Percentiles rank a stretch among this genome's conserved stretches.
Evolutionary conservation across 495 filamentous ascomycete genomes (phyloP).

Genomic region (Neurospora sp.): DNA sequence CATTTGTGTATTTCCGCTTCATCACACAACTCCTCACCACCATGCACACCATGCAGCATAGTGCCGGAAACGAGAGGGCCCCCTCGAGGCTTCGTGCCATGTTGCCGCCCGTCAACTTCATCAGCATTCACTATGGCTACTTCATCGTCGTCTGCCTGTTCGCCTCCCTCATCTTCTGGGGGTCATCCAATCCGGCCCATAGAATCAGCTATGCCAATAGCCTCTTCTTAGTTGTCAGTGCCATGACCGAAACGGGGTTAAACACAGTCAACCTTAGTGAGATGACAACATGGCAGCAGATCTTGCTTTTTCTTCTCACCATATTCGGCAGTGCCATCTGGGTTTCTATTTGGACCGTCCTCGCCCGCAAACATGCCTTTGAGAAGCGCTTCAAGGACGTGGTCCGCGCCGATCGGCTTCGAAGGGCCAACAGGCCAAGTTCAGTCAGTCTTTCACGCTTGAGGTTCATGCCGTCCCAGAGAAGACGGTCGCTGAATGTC

Average conservation of each 20-base stretch:
- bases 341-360: constrained; percentile 52
- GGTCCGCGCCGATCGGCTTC: constrained; percentile 38
- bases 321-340: constrained; percentile 63
- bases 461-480: constrained; percentile 8
- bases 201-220: constrained; percentile 65
- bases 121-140: constrained; percentile 63
- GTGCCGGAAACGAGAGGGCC: not conserved
- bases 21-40: not conserved
- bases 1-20: not conserved
- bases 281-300: constrained; percentile 72
- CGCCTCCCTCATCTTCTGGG: constrained; percentile 64
- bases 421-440: constrained; percentile 8
- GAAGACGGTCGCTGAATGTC: constrained; percentile 1
- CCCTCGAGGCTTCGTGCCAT: not conserved
- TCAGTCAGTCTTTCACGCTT: constrained; percentile 3
- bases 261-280: constrained; percentile 56
- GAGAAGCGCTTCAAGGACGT: constrained; percentile 54
- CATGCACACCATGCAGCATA: not conserved
- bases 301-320: constrained; percentile 61
- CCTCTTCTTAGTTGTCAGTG: constrained; percentile 66
- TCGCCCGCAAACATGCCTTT: constrained; percentile 60
- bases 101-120: constrained; percentile 60
- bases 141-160: constrained; percentile 59
- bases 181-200: constrained; percentile 44
- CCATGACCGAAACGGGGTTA: constrained; percentile 72